Conservation (phyloP, 495 filamentous ascomycete genomes). For the Xylaria flabelliformis region DNA sequence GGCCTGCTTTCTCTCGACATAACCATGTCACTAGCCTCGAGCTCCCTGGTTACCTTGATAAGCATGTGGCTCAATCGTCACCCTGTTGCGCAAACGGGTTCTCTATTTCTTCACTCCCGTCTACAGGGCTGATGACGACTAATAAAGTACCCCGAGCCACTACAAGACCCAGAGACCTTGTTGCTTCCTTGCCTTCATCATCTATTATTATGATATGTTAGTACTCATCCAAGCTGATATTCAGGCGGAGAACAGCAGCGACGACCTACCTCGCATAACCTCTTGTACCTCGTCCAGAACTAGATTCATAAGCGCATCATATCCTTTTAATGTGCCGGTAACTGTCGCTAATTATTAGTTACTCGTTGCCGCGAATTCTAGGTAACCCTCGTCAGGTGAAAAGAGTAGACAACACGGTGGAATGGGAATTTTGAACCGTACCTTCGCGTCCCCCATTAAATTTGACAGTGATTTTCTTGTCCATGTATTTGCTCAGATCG, state of each 20-base stretch:
- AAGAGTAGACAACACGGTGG: background rate
- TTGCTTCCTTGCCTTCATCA: conserved; percentile 87
- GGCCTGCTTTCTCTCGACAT: background rate
- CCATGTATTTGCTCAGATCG: conserved; percentile 93
- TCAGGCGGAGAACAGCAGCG: background rate
- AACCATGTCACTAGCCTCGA: background rate
- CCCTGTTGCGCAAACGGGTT: conserved; percentile 86
- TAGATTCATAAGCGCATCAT: conserved; percentile 96
- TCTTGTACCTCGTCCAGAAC: conserved; percentile 96
- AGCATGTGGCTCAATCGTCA: conserved; percentile 28
- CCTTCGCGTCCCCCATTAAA: conserved; percentile 96
- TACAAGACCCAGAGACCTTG: conserved; percentile 83
- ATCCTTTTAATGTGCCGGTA: conserved; percentile 87
- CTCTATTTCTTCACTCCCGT: conserved; percentile 93
- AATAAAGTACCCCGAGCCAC: conserved; percentile 93
- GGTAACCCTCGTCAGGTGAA: background rate
- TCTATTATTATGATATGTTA: conserved; percentile 57
- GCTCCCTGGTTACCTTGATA: background rate
- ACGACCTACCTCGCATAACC: conserved; percentile 73
- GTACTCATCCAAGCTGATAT: background rate
- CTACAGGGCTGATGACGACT: conserved; percentile 87
- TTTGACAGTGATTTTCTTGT: conserved; percentile 92
- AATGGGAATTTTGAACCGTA: conserved; percentile 46
- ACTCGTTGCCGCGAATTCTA: background rate
- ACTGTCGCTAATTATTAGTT: conserved; percentile 58